A percentile compares a stretch with the other conserved stretches of the same genome.
These are phyloP conservation scores for Diaporthe vexans DNA, from an alignment of 2,329 filamentous ascomycete species.

Conservation along the genomic window DNA sequence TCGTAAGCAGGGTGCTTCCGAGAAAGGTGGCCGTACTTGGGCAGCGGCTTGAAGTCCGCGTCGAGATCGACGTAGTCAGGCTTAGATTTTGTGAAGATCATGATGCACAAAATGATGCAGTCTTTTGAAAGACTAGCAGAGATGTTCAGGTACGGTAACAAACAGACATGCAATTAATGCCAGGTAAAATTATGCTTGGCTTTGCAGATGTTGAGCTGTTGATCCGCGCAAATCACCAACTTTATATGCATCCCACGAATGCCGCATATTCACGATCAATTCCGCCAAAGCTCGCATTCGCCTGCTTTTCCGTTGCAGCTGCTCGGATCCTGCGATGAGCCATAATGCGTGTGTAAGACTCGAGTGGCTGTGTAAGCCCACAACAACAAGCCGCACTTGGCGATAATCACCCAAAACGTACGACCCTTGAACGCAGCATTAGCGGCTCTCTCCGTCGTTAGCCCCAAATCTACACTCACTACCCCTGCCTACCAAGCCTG, in stretches of 20 bases:
- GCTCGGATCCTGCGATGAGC: neutral
- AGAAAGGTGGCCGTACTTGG: slow-evolving; percentile 9
- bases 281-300: neutral
- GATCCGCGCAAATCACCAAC: neutral
- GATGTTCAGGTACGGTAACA: neutral
- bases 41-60: neutral
- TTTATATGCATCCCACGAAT: neutral
- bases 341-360: slow-evolving; percentile 10
- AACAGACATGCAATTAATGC: neutral
- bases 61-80: slow-evolving; percentile 4
- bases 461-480: neutral
- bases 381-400: neutral
- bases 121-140: neutral
- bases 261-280: no score
- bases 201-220: neutral
- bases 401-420: neutral
- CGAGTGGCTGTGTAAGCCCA: neutral
- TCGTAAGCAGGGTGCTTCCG: slow-evolving; percentile 15
- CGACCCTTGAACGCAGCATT: neutral
- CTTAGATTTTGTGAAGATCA: slow-evolving; percentile 4
- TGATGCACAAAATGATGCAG: neutral
- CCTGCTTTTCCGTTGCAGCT: neutral
- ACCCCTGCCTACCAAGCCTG: neutral
- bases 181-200: neutral
- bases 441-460: neutral